These are phyloP conservation scores for Pseudocercospora vitis DNA, from an alignment of 2,329 filamentous ascomycete genomes.

Conservation along the genomic window DNA sequence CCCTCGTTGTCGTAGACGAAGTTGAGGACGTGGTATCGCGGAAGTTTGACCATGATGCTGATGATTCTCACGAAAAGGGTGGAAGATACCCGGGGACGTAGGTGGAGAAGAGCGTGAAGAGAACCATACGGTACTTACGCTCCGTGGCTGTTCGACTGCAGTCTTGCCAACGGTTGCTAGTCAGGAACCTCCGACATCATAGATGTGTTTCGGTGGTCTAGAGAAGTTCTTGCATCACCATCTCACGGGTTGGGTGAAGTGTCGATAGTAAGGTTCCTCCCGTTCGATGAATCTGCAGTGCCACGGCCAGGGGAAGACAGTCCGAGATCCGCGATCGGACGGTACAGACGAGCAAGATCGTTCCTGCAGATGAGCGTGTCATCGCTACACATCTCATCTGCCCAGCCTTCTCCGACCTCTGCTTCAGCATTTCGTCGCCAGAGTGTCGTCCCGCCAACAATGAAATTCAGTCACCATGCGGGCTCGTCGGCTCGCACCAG, in stretches of 20 bases:
- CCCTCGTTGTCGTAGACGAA: constrained; percentile 38
- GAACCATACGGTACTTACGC: background rate
- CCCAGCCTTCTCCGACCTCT: too few species aligned
- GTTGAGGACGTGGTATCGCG: constrained; percentile 34
- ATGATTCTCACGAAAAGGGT: too few species aligned
- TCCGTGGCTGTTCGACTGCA: background rate
- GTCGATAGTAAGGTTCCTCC: constrained; percentile 3
- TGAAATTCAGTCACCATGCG: too few species aligned
- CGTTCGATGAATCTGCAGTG: constrained; percentile 1
- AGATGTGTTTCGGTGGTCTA: constrained; percentile 14
- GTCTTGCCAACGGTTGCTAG: constrained; percentile 8
- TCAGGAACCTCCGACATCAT: constrained; percentile 22
- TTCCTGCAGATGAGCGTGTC: constrained; percentile 5
- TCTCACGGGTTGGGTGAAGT: constrained; percentile 15
- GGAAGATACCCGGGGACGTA: too few species aligned
- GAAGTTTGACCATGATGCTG: constrained; percentile 24
- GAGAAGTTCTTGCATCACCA: constrained; percentile 18
- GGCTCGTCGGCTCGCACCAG: too few species aligned
- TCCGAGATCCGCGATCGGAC: background rate
- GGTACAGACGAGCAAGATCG: background rate
- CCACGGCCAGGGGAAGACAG: background rate
- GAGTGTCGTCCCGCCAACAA: too few species aligned
- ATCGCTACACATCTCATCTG: too few species aligned
- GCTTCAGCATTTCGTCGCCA: too few species aligned
- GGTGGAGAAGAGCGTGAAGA: background rate